These are phyloP conservation scores for Domatiomyces globalis DNA, from an alignment of 2,329 filamentous ascomycete genomes.

Conservation along the genomic window DNA sequence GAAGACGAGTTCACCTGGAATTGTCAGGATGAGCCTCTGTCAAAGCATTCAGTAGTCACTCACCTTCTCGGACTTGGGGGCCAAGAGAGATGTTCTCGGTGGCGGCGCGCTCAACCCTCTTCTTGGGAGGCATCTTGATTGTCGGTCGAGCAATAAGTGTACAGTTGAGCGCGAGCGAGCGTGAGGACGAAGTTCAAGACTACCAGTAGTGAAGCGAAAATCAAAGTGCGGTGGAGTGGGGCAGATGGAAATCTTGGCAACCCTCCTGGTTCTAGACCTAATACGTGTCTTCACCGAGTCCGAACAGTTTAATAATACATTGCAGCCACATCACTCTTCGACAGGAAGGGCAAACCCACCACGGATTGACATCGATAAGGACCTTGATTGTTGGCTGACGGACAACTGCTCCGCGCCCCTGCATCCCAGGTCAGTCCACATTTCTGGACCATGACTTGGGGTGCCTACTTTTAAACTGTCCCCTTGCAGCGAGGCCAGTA, in stretches of 20 bases:
- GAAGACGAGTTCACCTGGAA: constrained; percentile 82
- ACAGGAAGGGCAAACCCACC: background rate
- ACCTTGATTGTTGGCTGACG: background rate
- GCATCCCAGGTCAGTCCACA: background rate
- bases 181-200: background rate
- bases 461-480: background rate
- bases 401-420: background rate
- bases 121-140: constrained; percentile 84
- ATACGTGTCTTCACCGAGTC: background rate
- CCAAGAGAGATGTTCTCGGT: constrained; percentile 98
- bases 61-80: constrained; percentile 91
- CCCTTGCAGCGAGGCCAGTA: background rate
- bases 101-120: constrained; percentile 61
- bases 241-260: background rate
- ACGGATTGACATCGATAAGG: background rate
- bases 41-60: constrained; percentile 23
- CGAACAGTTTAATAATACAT: no score
- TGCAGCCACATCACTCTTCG: no score
- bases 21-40: background rate
- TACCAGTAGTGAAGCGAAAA: background rate
- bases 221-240: background rate
- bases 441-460: background rate
- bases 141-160: constrained; percentile 11
- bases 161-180: background rate
- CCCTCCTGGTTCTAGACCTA: background rate